Percentiles rank a stretch among this genome's conserved stretches.
These are phyloP conservation scores for Sclerotinia nivalis DNA, from an alignment of 2,329 filamentous ascomycete species.

Conservation along the genomic window DNA sequence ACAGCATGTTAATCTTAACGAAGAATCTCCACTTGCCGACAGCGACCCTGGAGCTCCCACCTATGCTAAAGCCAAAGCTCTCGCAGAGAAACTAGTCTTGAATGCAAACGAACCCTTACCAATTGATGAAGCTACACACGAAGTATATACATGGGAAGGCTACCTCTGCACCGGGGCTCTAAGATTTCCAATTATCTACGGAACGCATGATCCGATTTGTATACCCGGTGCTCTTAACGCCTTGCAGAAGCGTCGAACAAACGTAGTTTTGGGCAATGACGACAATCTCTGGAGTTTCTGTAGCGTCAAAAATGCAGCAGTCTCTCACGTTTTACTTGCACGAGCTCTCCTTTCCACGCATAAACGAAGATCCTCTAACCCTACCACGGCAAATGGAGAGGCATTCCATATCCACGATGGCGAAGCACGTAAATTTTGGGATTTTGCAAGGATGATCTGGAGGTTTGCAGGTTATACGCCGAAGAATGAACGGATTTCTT, in stretches of 20 bases:
- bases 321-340: background rate
- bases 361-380: background rate
- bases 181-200: constrained; percentile 17
- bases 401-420: constrained; percentile 16
- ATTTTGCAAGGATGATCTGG: constrained; percentile 17
- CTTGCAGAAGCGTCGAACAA: constrained; percentile 10
- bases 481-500: background rate
- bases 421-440: constrained; percentile 10
- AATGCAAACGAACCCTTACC: background rate
- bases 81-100: constrained; percentile 11
- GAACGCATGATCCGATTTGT: constrained; percentile 13
- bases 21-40: constrained; percentile 14
- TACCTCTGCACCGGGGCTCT: constrained; percentile 2
- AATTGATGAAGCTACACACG: background rate
- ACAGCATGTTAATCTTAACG: constrained; percentile 3
- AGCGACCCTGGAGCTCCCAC: constrained; percentile 4
- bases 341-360: background rate
- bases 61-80: constrained; percentile 9
- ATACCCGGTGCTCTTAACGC: constrained; percentile 10
- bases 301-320: constrained; percentile 10
- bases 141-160: background rate
- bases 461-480: background rate
- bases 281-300: constrained; percentile 19
- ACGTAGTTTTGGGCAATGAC: constrained; percentile 1
- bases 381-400: background rate